Evolutionary conservation across 148 eudicot species (phyloP).

Genomic region (Rhododendron kiyosumense): DNA sequence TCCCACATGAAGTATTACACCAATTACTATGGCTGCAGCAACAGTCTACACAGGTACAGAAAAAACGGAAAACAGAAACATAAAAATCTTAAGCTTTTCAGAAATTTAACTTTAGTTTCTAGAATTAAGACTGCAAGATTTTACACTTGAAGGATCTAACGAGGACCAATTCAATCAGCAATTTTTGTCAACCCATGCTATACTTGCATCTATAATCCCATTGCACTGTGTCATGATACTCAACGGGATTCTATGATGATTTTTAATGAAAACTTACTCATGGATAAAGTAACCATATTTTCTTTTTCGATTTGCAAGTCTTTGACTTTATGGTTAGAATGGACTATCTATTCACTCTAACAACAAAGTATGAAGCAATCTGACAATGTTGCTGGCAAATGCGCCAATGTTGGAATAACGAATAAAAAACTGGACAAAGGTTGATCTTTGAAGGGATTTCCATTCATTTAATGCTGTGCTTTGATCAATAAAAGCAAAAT

Average conservation of each 20-base stretch:
- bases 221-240: background rate
- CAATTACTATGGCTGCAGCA: slow-evolving; percentile 74
- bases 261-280: background rate
- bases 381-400: background rate
- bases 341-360: background rate
- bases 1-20: slow-evolving; percentile 48
- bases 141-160: background rate
- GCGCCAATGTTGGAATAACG: background rate
- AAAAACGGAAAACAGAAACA: background rate
- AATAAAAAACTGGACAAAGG: background rate
- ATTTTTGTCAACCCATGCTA: background rate
- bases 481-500: background rate
- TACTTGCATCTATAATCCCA: background rate
- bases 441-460: background rate
- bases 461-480: background rate
- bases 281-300: background rate
- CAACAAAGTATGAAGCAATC: background rate
- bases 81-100: background rate
- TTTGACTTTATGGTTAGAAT: background rate
- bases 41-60: slow-evolving; percentile 50
- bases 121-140: background rate
- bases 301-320: background rate
- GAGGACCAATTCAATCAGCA: background rate
- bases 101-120: background rate
- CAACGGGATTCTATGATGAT: background rate